Base-by-base conservation (phyloP, 208 protist genomes). In the Acanthamoeba triangularis region DNA sequence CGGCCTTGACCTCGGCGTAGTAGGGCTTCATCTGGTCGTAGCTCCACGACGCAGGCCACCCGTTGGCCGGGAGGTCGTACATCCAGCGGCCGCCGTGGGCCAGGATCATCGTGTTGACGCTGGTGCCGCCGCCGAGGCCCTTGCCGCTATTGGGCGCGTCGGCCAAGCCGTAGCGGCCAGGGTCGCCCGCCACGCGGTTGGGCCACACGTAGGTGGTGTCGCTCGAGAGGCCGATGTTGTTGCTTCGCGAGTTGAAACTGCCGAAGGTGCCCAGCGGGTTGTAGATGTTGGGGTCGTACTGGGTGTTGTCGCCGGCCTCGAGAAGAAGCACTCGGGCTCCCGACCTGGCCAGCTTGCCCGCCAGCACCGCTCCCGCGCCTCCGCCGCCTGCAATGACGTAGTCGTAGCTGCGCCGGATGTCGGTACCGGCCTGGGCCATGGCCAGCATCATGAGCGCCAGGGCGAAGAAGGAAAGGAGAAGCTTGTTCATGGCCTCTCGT, bases 271-370 rank as follows among this genome's bases (percentile, higher is more conserved):
- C 61, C 28, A 69, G 61, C 20, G 61, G 61, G 4, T 69, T 69
- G 61, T 69, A 69, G n/a, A 69, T 69, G 61, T 69, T 69, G 28
- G 61, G 61, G 61, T 69, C 61, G 61, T 69, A 69, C n/a, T 69
- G 61, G 8, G 61, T 69, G 61, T 69, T 69, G 1, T 69, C 61
- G 61, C 61, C 61, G 61, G 61, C 61, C n/a, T 69, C 61, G 61
- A 69, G 20, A 11, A 69, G 61, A 11, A 69, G 28, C 61, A 69
- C 61, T 8, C n/a, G 28, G 11, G 20, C 61, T 0, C 61, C 61
- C 10, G 20, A 33, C 10, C 61, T 25, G n/a, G 61, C 61, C 10
- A 69, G 61, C 61, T 69, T 69, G 61, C 61, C 61, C 5, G 61
- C 61, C 7, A 69, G 61, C 61, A 69, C 61, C 28, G 61, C 61